These are phyloP conservation scores for Eucalyptus regnans DNA, from an alignment of 345 rosid species.

Conservation along the genomic window DNA sequence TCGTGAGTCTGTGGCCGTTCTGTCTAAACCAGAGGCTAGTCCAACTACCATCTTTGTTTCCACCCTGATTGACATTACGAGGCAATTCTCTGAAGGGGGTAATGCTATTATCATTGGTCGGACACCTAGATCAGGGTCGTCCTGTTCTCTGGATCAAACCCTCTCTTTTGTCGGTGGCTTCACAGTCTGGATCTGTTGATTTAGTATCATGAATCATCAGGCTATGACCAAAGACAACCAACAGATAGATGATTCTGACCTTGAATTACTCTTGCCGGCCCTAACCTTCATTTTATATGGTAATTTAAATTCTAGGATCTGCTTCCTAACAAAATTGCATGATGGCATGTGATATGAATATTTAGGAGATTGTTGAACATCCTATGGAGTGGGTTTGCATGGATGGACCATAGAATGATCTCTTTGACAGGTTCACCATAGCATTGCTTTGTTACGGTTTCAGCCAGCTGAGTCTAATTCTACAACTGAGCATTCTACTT, in stretches of 20 bases:
- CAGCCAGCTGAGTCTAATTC: neutral
- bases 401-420: neutral
- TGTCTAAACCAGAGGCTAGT: neutral
- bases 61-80: neutral
- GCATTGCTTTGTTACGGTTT: neutral
- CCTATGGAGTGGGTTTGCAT: neutral
- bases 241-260: neutral
- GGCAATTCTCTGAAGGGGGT: neutral
- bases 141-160: neutral
- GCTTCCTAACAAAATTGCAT: neutral
- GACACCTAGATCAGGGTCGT: neutral
- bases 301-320: neutral
- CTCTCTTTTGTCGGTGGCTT: neutral
- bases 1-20: neutral
- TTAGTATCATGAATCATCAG: neutral
- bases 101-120: neutral
- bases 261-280: neutral
- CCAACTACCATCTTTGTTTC: neutral
- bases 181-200: neutral
- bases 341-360: neutral
- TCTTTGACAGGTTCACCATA: neutral
- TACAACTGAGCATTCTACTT: neutral
- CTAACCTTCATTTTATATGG: neutral
- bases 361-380: neutral
- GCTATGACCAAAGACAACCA: neutral